These are phyloP conservation scores for Trichoderma endophyticum DNA, from an alignment of 2,329 filamentous ascomycete species.

Conservation along the genomic window DNA sequence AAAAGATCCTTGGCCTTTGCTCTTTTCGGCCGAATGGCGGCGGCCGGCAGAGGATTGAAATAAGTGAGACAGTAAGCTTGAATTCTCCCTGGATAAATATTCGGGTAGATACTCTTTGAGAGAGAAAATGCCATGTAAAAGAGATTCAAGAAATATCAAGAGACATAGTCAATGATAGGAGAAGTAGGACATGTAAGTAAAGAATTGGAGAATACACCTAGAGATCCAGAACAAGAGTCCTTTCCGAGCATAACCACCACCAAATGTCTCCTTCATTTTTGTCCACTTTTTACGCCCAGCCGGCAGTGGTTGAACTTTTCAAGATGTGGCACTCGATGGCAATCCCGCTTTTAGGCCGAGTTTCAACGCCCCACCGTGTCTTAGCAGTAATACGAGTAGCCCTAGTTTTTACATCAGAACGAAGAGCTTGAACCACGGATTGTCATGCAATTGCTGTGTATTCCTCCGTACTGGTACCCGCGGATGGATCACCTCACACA, in stretches of 20 bases:
- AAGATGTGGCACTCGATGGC: constrained; percentile 13
- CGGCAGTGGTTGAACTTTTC: background rate
- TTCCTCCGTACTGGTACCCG: background rate
- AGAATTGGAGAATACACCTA: background rate
- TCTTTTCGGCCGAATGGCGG: background rate
- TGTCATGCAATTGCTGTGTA: background rate
- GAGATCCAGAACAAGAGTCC: background rate
- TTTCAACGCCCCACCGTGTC: background rate
- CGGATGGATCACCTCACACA: background rate
- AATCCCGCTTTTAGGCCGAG: constrained; percentile 14
- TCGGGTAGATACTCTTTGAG: background rate
- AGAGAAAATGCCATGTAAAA: background rate
- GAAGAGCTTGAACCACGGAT: background rate
- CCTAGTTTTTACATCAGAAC: background rate
- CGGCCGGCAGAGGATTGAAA: background rate
- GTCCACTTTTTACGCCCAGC: background rate
- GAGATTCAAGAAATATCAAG: background rate
- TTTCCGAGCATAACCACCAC: background rate
- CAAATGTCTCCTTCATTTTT: background rate
- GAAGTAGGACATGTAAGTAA: background rate
- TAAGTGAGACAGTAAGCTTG: background rate
- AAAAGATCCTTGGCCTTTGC: background rate
- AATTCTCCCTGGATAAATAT: background rate
- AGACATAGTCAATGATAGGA: background rate
- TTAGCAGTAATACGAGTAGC: background rate